These are phyloP conservation scores for Microbotryomycetes sp. DNA, from an alignment of 1,284 basidiomycete species.

Conservation along the genomic window DNA sequence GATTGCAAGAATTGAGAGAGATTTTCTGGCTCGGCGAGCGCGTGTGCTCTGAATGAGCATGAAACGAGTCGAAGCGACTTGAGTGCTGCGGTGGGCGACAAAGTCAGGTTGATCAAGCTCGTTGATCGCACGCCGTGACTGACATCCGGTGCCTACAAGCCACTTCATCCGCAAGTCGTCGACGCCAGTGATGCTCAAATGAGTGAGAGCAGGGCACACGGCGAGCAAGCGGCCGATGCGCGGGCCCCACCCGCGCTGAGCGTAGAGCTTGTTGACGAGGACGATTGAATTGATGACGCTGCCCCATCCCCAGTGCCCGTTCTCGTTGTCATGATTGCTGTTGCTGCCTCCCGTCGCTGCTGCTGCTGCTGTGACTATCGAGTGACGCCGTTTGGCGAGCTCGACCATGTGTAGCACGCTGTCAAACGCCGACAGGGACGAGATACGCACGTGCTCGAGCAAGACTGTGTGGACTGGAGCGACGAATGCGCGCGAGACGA, in stretches of 20 bases:
- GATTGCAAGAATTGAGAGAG: slow-evolving; percentile 3
- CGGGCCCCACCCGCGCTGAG: slow-evolving; percentile 10
- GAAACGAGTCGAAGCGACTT: slow-evolving; percentile 10
- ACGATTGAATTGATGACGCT: neutral
- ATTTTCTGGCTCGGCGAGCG: slow-evolving; percentile 4
- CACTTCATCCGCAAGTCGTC: slow-evolving; percentile 22
- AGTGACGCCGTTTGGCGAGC: too few relatives aligned
- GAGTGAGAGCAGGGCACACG: neutral
- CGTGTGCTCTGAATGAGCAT: slow-evolving; percentile 17
- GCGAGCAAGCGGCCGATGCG: slow-evolving; percentile 1
- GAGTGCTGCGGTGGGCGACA: neutral
- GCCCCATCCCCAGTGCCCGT: neutral
- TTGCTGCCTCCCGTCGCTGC: neutral
- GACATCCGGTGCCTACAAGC: slow-evolving; percentile 5
- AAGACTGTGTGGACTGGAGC: slow-evolving; percentile 2
- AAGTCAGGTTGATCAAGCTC: neutral
- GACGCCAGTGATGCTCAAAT: slow-evolving; percentile 9
- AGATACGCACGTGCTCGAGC: neutral
- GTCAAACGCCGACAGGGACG: slow-evolving; percentile 8
- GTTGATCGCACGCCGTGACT: neutral
- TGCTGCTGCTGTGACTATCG: neutral
- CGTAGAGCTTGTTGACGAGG: neutral
- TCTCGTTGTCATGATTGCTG: neutral
- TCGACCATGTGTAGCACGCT: neutral
- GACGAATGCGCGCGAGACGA: slow-evolving; percentile 1